Evolutionary conservation across 371 early-diverging fungal genomes (phyloP).

Genomic region (Chytridiales sp.): DNA sequence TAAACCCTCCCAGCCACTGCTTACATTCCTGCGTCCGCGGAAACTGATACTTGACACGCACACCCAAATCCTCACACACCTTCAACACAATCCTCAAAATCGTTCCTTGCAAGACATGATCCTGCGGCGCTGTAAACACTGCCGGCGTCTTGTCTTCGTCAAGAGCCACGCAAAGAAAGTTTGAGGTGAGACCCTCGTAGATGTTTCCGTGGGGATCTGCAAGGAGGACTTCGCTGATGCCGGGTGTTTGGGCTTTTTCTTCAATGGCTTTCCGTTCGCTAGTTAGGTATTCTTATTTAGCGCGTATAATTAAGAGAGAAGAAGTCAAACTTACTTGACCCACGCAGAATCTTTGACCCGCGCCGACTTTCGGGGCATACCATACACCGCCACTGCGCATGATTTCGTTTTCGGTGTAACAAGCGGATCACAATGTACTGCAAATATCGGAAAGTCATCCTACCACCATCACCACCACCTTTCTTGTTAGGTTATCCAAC

Average conservation of each 20-base stretch:
- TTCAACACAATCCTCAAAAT: constrained; percentile 18
- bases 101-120: constrained; percentile 23
- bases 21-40: constrained; percentile 5
- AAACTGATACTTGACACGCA: constrained; percentile 23
- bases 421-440: constrained; percentile 22
- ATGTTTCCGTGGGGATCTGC: constrained; percentile 23
- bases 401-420: neutral
- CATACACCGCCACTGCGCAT: constrained; percentile 16
- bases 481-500: too few relatives aligned
- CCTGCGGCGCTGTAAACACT: constrained; percentile 18
- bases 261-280: constrained; percentile 23
- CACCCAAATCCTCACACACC: constrained; percentile 16
- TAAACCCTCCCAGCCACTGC: constrained; percentile 26
- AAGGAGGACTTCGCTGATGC: constrained; percentile 27
- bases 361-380: constrained; percentile 18
- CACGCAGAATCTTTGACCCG: constrained; percentile 29
- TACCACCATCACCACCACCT: too few relatives aligned
- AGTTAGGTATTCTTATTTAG: neutral
- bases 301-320: neutral
- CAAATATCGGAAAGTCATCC: too few relatives aligned
- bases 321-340: constrained; percentile 18
- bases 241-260: constrained; percentile 4
- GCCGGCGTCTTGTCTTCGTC: neutral
- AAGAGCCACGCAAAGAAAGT: constrained; percentile 21
- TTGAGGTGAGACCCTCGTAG: constrained; percentile 34